A percentile compares a stretch with the other conserved stretches of the same genome.
phyloP scores from a whole-genome alignment of 768 basidiomycete genomes.

The Lactarius evosmus region DNA sequence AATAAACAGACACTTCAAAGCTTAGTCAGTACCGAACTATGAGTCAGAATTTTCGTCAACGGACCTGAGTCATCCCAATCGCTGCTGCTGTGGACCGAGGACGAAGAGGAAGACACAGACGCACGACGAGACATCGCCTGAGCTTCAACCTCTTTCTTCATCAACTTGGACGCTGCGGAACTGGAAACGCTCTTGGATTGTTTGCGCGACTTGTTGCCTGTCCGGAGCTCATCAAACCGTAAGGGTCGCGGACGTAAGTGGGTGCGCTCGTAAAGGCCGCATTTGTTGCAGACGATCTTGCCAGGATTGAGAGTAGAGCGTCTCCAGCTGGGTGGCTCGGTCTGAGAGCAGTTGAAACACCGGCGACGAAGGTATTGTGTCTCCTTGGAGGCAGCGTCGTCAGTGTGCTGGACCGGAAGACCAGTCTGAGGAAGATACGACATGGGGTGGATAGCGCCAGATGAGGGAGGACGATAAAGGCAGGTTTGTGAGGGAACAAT shows the following conservation, averaged over 20 bases:
- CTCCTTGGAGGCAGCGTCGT: constrained; percentile 87
- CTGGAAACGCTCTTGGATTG: constrained; percentile 40
- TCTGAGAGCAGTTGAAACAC: constrained; percentile 90
- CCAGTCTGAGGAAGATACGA: constrained; percentile 44
- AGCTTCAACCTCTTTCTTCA: constrained; percentile 59
- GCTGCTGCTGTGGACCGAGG: constrained; percentile 56
- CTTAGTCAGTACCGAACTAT: constrained; percentile 21
- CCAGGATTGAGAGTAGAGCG: constrained; percentile 85
- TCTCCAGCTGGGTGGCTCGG: constrained; percentile 86
- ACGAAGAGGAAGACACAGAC: constrained; percentile 61
- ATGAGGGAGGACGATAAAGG: constrained; percentile 45
- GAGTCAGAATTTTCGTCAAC: constrained; percentile 29
- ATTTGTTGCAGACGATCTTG: constrained; percentile 94
- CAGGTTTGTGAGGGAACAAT: constrained; percentile 61
- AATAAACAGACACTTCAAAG: constrained; percentile 41
- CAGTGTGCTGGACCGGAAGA: constrained; percentile 80
- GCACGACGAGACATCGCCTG: constrained; percentile 48
- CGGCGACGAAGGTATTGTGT: constrained; percentile 85
- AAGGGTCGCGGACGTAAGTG: constrained; percentile 79
- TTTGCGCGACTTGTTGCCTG: constrained; percentile 81
- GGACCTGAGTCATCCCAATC: constrained; percentile 81
- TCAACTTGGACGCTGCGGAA: constrained; percentile 34
- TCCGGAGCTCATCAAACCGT: constrained; percentile 83
- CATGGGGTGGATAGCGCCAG: constrained; percentile 32
- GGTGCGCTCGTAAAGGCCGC: constrained; percentile 86